These are phyloP conservation scores for Rhinocladiella similis DNA, from an alignment of 2,329 filamentous ascomycete genomes.

Conservation along the genomic window DNA sequence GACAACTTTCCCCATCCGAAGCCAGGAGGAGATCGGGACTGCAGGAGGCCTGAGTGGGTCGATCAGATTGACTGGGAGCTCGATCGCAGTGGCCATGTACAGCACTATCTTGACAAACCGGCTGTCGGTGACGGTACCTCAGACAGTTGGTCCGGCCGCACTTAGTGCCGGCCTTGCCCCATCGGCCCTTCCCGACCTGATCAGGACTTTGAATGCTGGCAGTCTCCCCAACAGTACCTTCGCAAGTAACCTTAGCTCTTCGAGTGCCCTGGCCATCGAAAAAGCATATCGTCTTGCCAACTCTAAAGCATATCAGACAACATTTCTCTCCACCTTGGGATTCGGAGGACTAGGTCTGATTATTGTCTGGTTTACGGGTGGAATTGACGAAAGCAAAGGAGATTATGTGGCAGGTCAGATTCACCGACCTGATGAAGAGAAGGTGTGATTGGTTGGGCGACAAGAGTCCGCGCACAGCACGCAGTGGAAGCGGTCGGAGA, in stretches of 20 bases:
- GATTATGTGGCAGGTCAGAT: neutral
- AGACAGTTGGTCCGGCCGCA: neutral
- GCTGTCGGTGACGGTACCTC: neutral
- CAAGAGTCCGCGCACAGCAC: too few species aligned
- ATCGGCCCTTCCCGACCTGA: neutral
- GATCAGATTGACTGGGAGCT: neutral
- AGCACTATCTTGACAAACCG: constrained; percentile 6
- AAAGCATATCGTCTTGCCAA: neutral
- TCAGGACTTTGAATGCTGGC: neutral
- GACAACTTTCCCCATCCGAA: neutral
- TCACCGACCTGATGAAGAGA: neutral
- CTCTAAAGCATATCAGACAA: neutral
- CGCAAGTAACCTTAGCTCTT: neutral
- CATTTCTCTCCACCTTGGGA: neutral
- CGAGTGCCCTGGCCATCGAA: neutral
- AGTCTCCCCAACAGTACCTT: neutral
- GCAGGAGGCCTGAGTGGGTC: constrained; percentile 5
- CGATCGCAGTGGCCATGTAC: neutral
- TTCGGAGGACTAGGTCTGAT: neutral
- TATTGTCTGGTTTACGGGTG: neutral
- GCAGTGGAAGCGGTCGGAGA: too few species aligned
- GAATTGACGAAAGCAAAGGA: neutral
- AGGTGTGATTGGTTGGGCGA: too few species aligned
- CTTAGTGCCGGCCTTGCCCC: neutral
- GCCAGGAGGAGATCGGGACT: constrained; percentile 9